A percentile compares a stretch with the other conserved stretches of the same genome.
phyloP scores from a whole-genome alignment of 2,329 filamentous ascomycete species.

The Penicillium nordicum region DNA sequence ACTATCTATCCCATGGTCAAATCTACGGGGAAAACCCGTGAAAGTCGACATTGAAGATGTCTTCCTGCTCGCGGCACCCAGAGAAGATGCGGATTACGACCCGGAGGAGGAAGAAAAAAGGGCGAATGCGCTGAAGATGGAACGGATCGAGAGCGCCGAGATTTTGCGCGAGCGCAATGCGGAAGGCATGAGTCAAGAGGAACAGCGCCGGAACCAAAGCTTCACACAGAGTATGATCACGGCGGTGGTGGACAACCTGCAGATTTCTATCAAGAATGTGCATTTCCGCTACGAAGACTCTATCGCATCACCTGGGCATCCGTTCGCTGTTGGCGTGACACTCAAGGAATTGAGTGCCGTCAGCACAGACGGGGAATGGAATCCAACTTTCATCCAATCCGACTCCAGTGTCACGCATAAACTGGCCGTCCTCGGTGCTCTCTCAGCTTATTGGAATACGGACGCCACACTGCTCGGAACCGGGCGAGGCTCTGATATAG shows the following conservation, averaged over 20 bases:
- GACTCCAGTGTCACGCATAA: conserved; percentile 83
- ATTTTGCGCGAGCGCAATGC: conserved; percentile 85
- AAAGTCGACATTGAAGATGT: conserved; percentile 96
- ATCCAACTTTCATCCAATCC: conserved; percentile 91
- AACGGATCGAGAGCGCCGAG: conserved; percentile 95
- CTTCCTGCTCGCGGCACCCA: conserved; percentile 88
- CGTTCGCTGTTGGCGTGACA: conserved; percentile 88
- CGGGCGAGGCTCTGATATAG: conserved; percentile 66
- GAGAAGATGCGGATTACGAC: conserved; percentile 90
- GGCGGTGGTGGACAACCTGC: conserved; percentile 96
- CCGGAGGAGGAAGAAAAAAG: conserved; percentile 86
- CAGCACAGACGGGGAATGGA: conserved; percentile 93
- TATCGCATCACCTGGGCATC: conserved; percentile 89
- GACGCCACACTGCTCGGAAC: conserved; percentile 80
- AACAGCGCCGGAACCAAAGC: conserved; percentile 95
- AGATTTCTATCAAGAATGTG: conserved; percentile 97
- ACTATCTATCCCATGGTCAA: conserved; percentile 94
- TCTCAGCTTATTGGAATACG: conserved; percentile 98
- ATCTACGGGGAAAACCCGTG: conserved; percentile 88
- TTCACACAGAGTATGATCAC: conserved; percentile 94
- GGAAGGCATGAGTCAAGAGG: conserved; percentile 91
- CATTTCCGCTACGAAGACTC: conserved; percentile 98
- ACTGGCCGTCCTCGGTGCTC: conserved; percentile 79
- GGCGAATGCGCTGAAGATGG: conserved; percentile 92
- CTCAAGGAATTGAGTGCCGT: conserved; percentile 95